A percentile compares a stretch with the other conserved stretches of the same genome.
Evolutionary conservation across 202 grass and related monocot genomes (phyloP).

Genomic region (Miscanthus sacchariflorus): DNA sequence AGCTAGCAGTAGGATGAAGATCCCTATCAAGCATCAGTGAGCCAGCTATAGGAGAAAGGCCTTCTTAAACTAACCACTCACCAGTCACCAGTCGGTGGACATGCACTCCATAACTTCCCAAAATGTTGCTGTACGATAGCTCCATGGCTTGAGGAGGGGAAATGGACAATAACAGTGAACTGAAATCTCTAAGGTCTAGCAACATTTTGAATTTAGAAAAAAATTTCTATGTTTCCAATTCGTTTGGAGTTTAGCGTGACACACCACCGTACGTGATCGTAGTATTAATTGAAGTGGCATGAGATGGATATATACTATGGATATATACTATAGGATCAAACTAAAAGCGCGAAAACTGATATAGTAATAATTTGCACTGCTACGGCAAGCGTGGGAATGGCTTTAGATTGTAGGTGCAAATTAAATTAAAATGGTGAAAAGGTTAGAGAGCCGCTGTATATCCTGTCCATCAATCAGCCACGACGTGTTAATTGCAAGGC

Average conservation of each 20-base stretch:
- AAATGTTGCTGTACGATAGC: neutral
- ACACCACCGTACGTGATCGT: no score
- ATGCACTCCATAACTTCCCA: slow-evolving; percentile 42
- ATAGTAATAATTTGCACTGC: no score
- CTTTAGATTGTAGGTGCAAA: neutral
- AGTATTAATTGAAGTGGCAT: no score
- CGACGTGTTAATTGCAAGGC: neutral
- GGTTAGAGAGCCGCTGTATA: neutral
- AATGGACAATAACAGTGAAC: neutral
- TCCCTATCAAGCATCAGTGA: slow-evolving; percentile 32
- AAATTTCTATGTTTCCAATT: neutral
- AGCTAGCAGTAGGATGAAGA: slow-evolving; percentile 36
- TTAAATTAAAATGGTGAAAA: neutral
- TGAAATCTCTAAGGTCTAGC: neutral
- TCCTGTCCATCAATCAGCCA: neutral
- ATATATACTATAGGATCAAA: no score
- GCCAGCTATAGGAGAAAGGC: slow-evolving; percentile 48
- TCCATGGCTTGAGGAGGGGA: neutral
- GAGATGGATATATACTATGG: no score
- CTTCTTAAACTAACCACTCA: slow-evolving; percentile 46
- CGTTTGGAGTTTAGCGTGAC: neutral
- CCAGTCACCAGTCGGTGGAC: slow-evolving; percentile 35
- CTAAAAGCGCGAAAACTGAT: neutral
- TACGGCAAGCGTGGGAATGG: neutral
- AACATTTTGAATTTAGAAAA: neutral